These are phyloP conservation scores for Acmispon strigosus DNA, from an alignment of 306 rosid species.

Conservation along the genomic window DNA sequence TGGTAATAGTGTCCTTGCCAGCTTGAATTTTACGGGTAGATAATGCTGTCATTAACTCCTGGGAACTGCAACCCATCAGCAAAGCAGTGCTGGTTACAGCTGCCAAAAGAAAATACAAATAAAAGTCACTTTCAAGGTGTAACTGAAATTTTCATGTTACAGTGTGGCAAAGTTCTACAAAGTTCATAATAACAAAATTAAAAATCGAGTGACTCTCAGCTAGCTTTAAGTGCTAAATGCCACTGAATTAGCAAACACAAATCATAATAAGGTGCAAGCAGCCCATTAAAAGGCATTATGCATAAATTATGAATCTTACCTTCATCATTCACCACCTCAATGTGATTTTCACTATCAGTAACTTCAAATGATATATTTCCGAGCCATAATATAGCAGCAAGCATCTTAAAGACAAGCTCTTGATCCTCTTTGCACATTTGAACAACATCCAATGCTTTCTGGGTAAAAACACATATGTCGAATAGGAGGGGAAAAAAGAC, in stretches of 20 bases:
- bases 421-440: constrained; percentile 69
- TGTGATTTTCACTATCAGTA: constrained; percentile 62
- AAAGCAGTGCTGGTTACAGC: constrained; percentile 61
- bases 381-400: constrained; percentile 81
- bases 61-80: constrained; percentile 76
- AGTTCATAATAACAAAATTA: too few species aligned
- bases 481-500: not conserved
- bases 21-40: constrained; percentile 50
- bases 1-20: constrained; percentile 51
- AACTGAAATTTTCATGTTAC: not conserved
- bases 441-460: constrained; percentile 70
- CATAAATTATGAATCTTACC: constrained; percentile 40
- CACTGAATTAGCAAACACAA: not conserved
- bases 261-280: not conserved
- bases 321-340: constrained; percentile 74
- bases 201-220: not conserved
- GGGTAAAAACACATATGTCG: constrained; percentile 10
- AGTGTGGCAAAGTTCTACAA: too few species aligned
- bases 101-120: constrained; percentile 32
- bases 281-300: constrained; percentile 4
- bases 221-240: not conserved
- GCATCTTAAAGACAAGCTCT: constrained; percentile 55
- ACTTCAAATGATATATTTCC: constrained; percentile 82
- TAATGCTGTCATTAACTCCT: constrained; percentile 58
- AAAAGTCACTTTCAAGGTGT: constrained; percentile 18